These are phyloP conservation scores for Escovopsis sp. DNA, from an alignment of 2,329 filamentous ascomycete genomes.

Conservation along the genomic window DNA sequence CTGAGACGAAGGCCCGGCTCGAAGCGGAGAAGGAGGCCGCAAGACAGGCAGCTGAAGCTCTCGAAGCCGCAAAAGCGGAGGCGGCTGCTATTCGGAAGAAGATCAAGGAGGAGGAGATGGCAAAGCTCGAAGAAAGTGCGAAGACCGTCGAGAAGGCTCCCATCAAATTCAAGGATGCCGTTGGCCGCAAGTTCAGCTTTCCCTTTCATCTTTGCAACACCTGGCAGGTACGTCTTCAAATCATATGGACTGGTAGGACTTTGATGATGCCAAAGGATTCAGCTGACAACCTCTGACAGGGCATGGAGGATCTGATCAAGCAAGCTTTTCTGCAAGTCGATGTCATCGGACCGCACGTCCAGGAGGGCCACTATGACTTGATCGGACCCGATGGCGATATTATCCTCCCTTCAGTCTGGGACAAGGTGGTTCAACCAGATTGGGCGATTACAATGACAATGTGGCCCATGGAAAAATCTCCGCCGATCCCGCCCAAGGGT, in stretches of 20 bases:
- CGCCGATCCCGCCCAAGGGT: slow-evolving; percentile 12
- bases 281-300: slow-evolving; percentile 30
- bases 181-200: slow-evolving; percentile 85
- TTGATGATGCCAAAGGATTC: too few relatives aligned
- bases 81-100: slow-evolving; percentile 48
- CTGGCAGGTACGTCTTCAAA: slow-evolving; percentile 51
- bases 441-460: slow-evolving; percentile 39
- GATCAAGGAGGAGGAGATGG: slow-evolving; percentile 40
- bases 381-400: slow-evolving; percentile 69
- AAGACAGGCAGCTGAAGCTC: slow-evolving; percentile 23
- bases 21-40: slow-evolving; percentile 27
- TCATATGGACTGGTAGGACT: too few relatives aligned
- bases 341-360: slow-evolving; percentile 59
- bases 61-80: slow-evolving; percentile 34
- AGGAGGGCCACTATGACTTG: slow-evolving; percentile 66
- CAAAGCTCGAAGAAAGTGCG: slow-evolving; percentile 31
- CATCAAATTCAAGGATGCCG: slow-evolving; percentile 82
- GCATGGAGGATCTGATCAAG: slow-evolving; percentile 75
- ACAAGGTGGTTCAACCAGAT: slow-evolving; percentile 66
- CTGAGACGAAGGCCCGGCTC: slow-evolving; percentile 24
- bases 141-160: slow-evolving; percentile 50
- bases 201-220: slow-evolving; percentile 74
- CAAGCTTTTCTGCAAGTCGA: slow-evolving; percentile 73
- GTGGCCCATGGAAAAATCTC: slow-evolving; percentile 39
- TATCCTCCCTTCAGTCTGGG: slow-evolving; percentile 66